Conservation (phyloP, 2,329 filamentous ascomycete species). For the Furcasterigmium sp. region DNA sequence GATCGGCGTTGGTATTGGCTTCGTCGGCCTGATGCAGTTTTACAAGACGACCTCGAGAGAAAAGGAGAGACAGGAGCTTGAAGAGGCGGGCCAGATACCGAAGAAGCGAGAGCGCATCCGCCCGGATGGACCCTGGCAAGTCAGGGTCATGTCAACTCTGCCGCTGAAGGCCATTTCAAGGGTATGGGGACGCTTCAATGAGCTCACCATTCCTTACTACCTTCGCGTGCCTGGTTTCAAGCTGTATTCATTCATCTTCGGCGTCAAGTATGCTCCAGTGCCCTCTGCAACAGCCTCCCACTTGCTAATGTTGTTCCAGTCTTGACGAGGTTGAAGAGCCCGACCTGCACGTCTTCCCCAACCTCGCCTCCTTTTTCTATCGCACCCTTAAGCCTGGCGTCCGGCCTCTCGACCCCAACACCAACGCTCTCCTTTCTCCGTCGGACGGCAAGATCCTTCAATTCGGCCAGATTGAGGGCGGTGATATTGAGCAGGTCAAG, state of each 20-base stretch:
- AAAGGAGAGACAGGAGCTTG: conserved; percentile 45
- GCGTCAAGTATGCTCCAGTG: conserved; percentile 57
- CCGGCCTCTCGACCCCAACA: conserved; percentile 77
- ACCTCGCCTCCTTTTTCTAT: conserved; percentile 96
- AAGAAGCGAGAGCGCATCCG: conserved; percentile 59
- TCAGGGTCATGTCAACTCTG: conserved; percentile 89
- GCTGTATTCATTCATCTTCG: conserved; percentile 85
- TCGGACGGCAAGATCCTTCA: conserved; percentile 89
- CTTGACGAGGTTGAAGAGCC: conserved; percentile 82
- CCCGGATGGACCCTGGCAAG: conserved; percentile 86
- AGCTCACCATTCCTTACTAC: conserved; percentile 81
- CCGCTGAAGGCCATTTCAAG: conserved; percentile 87
- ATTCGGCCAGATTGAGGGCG: conserved; percentile 85
- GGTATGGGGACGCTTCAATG: conserved; percentile 88
- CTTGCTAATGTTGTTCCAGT: conserved; percentile 35
- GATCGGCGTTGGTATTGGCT: conserved; percentile 76
- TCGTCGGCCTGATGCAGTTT: conserved; percentile 77
- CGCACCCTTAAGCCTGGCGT: conserved; percentile 84
- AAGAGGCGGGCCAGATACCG: conserved; percentile 37
- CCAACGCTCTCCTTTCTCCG: conserved; percentile 77
- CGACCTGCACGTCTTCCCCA: conserved; percentile 85
- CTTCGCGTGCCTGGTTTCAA: conserved; percentile 86
- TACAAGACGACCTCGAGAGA: conserved; percentile 65
- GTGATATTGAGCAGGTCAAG: conserved; percentile 97
- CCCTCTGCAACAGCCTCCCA: background rate